phyloP scores from a whole-genome alignment of 2,329 filamentous ascomycete genomes.

The Nemania sp. region DNA sequence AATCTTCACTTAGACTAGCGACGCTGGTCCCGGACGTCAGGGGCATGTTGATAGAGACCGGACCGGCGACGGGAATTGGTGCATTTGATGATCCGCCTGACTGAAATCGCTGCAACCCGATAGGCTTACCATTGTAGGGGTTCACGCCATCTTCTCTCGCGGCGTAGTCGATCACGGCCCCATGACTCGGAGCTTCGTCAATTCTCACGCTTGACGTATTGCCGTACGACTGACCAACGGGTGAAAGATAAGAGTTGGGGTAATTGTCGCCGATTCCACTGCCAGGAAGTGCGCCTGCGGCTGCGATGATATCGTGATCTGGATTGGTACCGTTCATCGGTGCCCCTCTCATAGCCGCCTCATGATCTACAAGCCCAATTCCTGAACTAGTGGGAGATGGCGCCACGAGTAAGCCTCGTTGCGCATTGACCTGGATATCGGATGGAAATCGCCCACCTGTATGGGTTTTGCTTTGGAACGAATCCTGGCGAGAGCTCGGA shows the following conservation, averaged over 20 bases:
- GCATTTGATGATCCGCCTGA: constrained; percentile 24
- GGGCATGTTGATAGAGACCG: constrained; percentile 12
- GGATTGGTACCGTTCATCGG: constrained; percentile 27
- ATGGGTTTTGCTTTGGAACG: constrained; percentile 69
- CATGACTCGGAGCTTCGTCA: constrained; percentile 54
- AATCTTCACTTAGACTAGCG: constrained; percentile 28
- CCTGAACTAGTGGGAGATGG: constrained; percentile 81
- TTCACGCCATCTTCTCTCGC: constrained; percentile 60
- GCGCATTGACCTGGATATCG: constrained; percentile 79
- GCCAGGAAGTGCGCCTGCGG: constrained; percentile 58
- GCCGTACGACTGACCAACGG: constrained; percentile 47
- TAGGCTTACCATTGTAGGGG: constrained; percentile 56
- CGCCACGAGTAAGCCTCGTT: constrained; percentile 78
- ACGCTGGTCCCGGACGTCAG: constrained; percentile 26
- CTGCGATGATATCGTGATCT: constrained; percentile 63
- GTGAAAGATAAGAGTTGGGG: constrained; percentile 24
- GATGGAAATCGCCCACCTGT: constrained; percentile 97
- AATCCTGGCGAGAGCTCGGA: constrained; percentile 54
- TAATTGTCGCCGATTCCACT: constrained; percentile 45
- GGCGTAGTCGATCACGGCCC: constrained; percentile 53
- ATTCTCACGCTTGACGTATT: constrained; percentile 50
- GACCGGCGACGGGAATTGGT: constrained; percentile 30
- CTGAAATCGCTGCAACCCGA: constrained; percentile 30
- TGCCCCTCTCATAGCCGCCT: constrained; percentile 30
- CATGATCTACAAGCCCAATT: constrained; percentile 56